These are phyloP conservation scores for Linaria vulgaris DNA, from an alignment of 257 asterid species.

Conservation along the genomic window DNA sequence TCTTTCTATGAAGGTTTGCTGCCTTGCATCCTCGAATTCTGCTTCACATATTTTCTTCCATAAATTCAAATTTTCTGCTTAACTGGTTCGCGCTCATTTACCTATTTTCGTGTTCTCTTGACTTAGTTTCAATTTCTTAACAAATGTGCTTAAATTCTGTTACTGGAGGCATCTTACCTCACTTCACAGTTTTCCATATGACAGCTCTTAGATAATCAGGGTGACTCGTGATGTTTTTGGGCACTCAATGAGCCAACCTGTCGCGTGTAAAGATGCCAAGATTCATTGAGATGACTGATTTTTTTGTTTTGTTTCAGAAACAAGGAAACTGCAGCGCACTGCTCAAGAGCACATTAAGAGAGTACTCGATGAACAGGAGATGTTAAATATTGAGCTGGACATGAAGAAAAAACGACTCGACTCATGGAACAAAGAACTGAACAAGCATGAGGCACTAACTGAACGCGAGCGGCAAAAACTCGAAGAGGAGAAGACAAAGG, in stretches of 20 bases:
- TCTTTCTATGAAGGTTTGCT: slow-evolving; percentile 64
- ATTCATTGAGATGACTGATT: no score
- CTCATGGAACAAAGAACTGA: slow-evolving; percentile 75
- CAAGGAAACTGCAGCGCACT: slow-evolving; percentile 69
- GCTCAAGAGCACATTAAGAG: slow-evolving; percentile 66
- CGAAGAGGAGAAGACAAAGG: slow-evolving; percentile 81
- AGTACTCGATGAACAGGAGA: slow-evolving; percentile 72
- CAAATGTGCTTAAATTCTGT: no score
- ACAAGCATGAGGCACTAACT: slow-evolving; percentile 68
- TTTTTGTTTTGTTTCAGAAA: slow-evolving; percentile 40
- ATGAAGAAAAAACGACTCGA: slow-evolving; percentile 61
- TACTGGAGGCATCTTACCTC: no score
- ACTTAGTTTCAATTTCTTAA: no score
- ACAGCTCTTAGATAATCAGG: no score
- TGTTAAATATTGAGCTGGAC: slow-evolving; percentile 63
- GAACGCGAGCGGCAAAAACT: slow-evolving; percentile 82
- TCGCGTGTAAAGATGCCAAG: neutral
- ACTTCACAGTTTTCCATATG: no score
- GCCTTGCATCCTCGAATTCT: slow-evolving; percentile 1
- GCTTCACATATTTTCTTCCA: no score
- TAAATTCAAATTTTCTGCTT: no score
- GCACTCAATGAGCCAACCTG: no score
- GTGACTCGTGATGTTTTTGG: no score
- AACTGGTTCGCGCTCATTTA: no score
- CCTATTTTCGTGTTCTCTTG: no score